Conservation (phyloP, 495 filamentous ascomycete genomes). For the Hypoxylon intermedium region DNA sequence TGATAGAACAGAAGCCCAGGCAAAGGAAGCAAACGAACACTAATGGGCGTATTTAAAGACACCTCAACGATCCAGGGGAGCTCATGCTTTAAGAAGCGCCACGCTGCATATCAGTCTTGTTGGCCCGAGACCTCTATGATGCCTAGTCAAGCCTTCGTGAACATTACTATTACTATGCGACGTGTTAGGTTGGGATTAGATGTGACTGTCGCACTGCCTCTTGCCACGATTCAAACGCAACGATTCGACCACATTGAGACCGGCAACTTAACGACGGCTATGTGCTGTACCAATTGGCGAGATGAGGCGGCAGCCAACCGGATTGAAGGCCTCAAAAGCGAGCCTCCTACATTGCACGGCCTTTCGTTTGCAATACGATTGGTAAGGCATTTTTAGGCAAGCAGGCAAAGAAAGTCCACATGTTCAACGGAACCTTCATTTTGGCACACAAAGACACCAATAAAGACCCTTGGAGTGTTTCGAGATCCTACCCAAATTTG, state of each 20-base stretch:
- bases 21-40: not conserved
- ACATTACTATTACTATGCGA: not conserved
- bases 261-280: not conserved
- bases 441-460: too few species aligned
- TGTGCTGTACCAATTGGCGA: not conserved
- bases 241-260: slow-evolving; percentile 11
- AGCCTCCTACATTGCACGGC: not conserved
- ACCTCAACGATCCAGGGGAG: too few species aligned
- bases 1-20: too few species aligned
- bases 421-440: too few species aligned
- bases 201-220: not conserved
- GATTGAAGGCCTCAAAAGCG: slow-evolving; percentile 3
- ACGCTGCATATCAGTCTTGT: too few species aligned
- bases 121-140: too few species aligned
- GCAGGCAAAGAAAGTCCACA: too few species aligned
- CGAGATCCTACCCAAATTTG: too few species aligned
- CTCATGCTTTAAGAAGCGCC: too few species aligned
- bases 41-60: too few species aligned
- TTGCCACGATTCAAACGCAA: slow-evolving; percentile 6
- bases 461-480: too few species aligned
- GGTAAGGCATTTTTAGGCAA: slow-evolving; percentile 13
- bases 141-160: too few species aligned
- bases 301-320: not conserved
- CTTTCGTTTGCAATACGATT: slow-evolving; percentile 2
- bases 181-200: not conserved